Conservation (phyloP, 2,329 filamentous ascomycete species). For the Didymella segeticola region DNA sequence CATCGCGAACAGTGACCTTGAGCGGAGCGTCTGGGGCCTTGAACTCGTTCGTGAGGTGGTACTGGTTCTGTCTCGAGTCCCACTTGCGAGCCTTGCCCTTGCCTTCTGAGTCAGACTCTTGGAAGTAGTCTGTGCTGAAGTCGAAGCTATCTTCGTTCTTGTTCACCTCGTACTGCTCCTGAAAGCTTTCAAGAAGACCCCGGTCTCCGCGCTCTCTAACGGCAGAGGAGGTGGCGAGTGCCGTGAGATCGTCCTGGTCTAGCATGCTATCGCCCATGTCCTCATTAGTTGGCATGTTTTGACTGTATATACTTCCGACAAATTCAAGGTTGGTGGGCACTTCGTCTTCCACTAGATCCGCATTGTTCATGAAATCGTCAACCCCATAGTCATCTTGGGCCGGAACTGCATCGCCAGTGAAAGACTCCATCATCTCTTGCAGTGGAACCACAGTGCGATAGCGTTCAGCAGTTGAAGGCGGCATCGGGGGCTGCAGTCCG, state of each 20-base stretch:
- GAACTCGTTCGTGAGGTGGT: constrained; percentile 68
- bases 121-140: constrained; percentile 80
- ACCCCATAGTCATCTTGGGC: constrained; percentile 64
- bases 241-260: constrained; percentile 49
- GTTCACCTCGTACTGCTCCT: constrained; percentile 61
- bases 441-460: constrained; percentile 89
- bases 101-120: constrained; percentile 63
- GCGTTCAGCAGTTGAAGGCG: constrained; percentile 81
- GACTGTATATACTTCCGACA: constrained; percentile 63
- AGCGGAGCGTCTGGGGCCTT: constrained; percentile 74
- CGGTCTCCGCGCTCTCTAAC: constrained; percentile 44
- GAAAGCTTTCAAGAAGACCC: constrained; percentile 57
- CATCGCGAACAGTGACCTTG: constrained; percentile 78
- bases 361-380: constrained; percentile 48
- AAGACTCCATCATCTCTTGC: constrained; percentile 86
- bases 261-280: constrained; percentile 52
- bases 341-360: constrained; percentile 50
- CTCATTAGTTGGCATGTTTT: constrained; percentile 50
- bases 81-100: constrained; percentile 76
- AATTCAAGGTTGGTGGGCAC: constrained; percentile 52
- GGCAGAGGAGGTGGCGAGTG: constrained; percentile 41
- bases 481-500: constrained; percentile 80
- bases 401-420: constrained; percentile 84
- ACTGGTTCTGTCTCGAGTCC: constrained; percentile 79
- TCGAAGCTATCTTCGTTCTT: constrained; percentile 69